Evolutionary conservation across 768 basidiomycete species (phyloP).

Genomic region (Leccinum longicurvipes): DNA sequence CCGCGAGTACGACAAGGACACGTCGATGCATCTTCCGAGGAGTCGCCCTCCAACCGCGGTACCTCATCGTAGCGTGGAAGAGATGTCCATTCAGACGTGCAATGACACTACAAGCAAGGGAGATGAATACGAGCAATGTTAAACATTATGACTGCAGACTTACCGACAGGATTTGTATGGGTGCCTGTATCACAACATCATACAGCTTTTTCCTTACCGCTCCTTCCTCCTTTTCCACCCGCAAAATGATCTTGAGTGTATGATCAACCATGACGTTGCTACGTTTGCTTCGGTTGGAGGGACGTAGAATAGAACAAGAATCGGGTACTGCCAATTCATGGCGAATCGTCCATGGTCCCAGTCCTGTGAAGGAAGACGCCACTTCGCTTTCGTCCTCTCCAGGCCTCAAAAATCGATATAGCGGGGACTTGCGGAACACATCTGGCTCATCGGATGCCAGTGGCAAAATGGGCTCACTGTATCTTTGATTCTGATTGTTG

Average conservation of each 20-base stretch:
- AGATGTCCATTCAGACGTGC: constrained; percentile 73
- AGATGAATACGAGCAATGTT: neutral
- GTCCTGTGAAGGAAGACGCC: constrained; percentile 62
- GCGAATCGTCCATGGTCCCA: constrained; percentile 86
- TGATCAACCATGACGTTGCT: constrained; percentile 78
- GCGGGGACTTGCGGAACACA: constrained; percentile 63
- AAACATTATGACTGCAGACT: constrained; percentile 27
- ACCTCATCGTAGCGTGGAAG: constrained; percentile 70
- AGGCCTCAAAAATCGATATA: constrained; percentile 47
- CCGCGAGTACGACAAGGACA: constrained; percentile 44
- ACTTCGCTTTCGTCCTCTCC: constrained; percentile 54
- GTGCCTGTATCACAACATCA: constrained; percentile 83
- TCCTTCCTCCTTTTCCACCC: constrained; percentile 75
- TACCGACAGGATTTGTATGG: constrained; percentile 85
- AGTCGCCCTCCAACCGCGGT: constrained; percentile 2
- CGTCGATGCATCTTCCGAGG: constrained; percentile 9
- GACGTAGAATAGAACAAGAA: constrained; percentile 59
- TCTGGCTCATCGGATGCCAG: constrained; percentile 67
- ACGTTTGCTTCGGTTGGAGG: constrained; percentile 58
- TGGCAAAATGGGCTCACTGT: constrained; percentile 67
- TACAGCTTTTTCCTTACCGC: constrained; percentile 75
- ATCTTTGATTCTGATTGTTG: constrained; percentile 38
- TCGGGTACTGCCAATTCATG: constrained; percentile 65
- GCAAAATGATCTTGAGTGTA: constrained; percentile 73
- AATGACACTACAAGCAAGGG: constrained; percentile 56